Percentiles rank a stretch among this genome's conserved stretches.
phyloP scores from a whole-genome alignment of 371 early-diverging fungal genomes.

The Syncephalis fuscata region DNA sequence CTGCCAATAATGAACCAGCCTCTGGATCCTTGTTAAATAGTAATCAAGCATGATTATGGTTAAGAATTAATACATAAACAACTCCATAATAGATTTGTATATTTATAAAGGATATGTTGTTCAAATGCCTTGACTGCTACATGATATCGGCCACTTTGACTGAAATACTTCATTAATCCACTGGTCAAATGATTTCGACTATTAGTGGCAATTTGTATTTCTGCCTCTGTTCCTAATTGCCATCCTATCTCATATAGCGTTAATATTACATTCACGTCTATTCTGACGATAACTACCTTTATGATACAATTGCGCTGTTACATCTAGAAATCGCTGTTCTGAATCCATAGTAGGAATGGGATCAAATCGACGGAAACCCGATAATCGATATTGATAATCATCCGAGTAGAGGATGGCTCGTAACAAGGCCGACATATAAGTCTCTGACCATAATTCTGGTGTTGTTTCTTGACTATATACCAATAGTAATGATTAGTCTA shows the following conservation, averaged over 20 bases:
- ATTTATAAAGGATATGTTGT: conserved; percentile 23
- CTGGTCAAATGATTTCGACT: conserved; percentile 71
- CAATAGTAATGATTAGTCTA: neutral
- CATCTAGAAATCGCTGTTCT: conserved; percentile 71
- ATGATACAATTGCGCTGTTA: conserved; percentile 67
- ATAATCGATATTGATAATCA: conserved; percentile 62
- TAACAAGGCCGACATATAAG: conserved; percentile 68
- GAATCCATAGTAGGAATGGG: conserved; percentile 51
- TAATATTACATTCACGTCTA: no score
- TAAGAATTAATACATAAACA: conserved; percentile 5
- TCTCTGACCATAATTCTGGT: conserved; percentile 80
- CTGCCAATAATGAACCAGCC: conserved; percentile 69
- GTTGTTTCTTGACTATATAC: conserved; percentile 40
- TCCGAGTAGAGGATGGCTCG: conserved; percentile 82
- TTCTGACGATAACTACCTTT: conserved; percentile 29
- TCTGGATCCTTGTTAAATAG: conserved; percentile 73
- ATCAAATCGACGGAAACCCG: conserved; percentile 77
- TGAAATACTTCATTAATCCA: conserved; percentile 75
- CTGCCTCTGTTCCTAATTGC: conserved; percentile 88
- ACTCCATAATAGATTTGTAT: no score
- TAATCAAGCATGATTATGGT: conserved; percentile 9
- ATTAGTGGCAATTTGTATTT: conserved; percentile 77
- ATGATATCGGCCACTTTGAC: conserved; percentile 57
- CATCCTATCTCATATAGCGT: conserved; percentile 42
- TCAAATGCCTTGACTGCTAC: conserved; percentile 69